These are phyloP conservation scores for Mucor sp. DNA, from an alignment of 371 early-diverging fungal genomes.

Conservation along the genomic window DNA sequence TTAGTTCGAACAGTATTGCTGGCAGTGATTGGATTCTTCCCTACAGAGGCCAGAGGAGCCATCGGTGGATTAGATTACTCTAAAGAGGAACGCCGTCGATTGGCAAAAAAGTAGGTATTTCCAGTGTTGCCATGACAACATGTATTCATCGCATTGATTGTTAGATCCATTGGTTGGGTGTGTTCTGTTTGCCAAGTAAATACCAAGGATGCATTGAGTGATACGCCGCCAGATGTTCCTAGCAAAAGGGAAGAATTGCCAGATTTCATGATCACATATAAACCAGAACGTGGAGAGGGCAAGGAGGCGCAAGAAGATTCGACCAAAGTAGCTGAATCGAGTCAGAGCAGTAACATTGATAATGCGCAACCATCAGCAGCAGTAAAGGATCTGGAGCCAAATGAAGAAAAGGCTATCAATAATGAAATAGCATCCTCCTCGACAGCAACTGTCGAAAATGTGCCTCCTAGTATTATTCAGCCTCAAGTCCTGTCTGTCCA, in stretches of 20 bases:
- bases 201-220: slow-evolving; percentile 28
- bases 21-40: slow-evolving; percentile 81
- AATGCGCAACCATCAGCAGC: not conserved
- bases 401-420: not conserved
- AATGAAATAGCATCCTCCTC: not conserved
- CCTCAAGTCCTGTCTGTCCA: not conserved
- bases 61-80: slow-evolving; percentile 84
- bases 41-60: slow-evolving; percentile 76
- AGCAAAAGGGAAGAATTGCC: slow-evolving; percentile 22
- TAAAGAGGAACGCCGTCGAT: slow-evolving; percentile 62
- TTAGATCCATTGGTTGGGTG: slow-evolving; percentile 33
- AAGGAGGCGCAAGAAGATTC: not conserved
- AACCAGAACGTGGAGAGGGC: not conserved
- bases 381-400: not conserved
- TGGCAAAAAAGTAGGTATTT: slow-evolving; percentile 61
- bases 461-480: not conserved
- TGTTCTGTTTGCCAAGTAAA: slow-evolving; percentile 30
- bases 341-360: not conserved
- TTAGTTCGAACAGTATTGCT: slow-evolving; percentile 83
- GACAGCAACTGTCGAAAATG: not conserved
- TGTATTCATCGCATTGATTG: not conserved
- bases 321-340: not conserved
- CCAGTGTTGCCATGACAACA: not conserved
- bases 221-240: slow-evolving; percentile 13
- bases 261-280: slow-evolving; percentile 22